phyloP scores from a whole-genome alignment of 768 basidiomycete species.

The Strobilomyces dryophilus region DNA sequence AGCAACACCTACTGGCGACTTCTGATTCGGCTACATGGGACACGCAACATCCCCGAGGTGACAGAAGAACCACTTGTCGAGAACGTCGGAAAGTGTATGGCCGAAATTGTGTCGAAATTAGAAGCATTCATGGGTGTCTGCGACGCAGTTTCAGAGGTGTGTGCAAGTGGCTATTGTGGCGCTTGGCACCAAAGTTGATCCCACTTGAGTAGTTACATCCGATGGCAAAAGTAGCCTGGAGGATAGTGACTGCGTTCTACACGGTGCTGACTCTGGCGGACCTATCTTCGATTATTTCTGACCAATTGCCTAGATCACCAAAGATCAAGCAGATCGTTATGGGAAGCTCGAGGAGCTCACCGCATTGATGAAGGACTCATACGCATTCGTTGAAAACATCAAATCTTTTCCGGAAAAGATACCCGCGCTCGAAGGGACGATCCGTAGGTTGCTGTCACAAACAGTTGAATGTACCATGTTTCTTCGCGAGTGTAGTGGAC shows the following conservation, averaged over 20 bases:
- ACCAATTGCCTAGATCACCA: conserved; percentile 21
- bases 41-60: not conserved
- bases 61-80: not conserved
- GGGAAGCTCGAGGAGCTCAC: conserved; percentile 24
- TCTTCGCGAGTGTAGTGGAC: conserved; percentile 33
- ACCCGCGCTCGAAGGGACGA: conserved; percentile 23
- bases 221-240: conserved; percentile 27
- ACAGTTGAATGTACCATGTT: conserved; percentile 36
- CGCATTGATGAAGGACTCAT: conserved; percentile 29
- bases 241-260: conserved; percentile 24
- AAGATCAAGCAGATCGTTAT: conserved; percentile 27
- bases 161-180: not conserved
- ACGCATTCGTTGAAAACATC: conserved; percentile 30
- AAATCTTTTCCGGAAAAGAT: conserved; percentile 27
- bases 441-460: conserved; percentile 27
- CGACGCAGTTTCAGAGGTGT: conserved; percentile 22
- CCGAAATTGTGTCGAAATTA: conserved; percentile 19
- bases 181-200: not conserved
- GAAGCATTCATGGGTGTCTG: conserved; percentile 24
- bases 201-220: conserved; percentile 20
- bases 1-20: conserved; percentile 14
- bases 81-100: conserved; percentile 16
- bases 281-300: not conserved
- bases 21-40: conserved; percentile 18
- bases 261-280: conserved; percentile 10